These are phyloP conservation scores for Ceratocystis ficicola DNA, from an alignment of 2,329 filamentous ascomycete genomes.

Conservation along the genomic window DNA sequence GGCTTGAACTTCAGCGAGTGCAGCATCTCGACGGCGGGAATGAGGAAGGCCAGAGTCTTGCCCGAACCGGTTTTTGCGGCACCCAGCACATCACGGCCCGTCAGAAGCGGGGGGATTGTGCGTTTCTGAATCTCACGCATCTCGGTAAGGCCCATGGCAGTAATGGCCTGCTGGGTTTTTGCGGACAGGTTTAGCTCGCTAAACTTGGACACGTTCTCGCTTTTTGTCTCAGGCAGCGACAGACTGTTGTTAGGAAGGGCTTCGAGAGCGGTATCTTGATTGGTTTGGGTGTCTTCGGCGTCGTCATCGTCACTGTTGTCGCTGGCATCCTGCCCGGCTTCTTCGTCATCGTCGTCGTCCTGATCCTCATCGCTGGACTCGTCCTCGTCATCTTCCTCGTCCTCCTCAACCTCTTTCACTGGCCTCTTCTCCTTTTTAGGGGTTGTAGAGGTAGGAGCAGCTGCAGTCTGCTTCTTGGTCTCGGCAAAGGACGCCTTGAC, in stretches of 20 bases:
- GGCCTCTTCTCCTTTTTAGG: slow-evolving; percentile 30
- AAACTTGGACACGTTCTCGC: slow-evolving; percentile 57
- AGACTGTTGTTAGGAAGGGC: slow-evolving; percentile 33
- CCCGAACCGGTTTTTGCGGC: slow-evolving; percentile 93
- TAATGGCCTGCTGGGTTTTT: slow-evolving; percentile 75
- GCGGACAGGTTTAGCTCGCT: slow-evolving; percentile 73
- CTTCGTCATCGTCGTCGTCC: slow-evolving; percentile 24
- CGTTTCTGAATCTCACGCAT: slow-evolving; percentile 93
- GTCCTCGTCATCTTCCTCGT: slow-evolving; percentile 23
- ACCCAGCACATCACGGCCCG: slow-evolving; percentile 83
- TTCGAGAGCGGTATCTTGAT: slow-evolving; percentile 28
- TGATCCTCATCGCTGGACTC: slow-evolving; percentile 24
- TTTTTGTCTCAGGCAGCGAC: slow-evolving; percentile 44
- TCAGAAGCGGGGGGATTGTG: slow-evolving; percentile 75
- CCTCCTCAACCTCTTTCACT: slow-evolving; percentile 24
- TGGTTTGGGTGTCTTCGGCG: slow-evolving; percentile 23
- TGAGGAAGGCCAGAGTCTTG: slow-evolving; percentile 89
- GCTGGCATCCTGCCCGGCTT: slow-evolving; percentile 17
- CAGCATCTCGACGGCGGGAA: slow-evolving; percentile 89
- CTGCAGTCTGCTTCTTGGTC: slow-evolving; percentile 23
- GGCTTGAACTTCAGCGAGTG: slow-evolving; percentile 86
- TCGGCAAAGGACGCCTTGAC: slow-evolving; percentile 25
- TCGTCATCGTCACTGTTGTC: slow-evolving; percentile 21
- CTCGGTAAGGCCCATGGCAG: slow-evolving; percentile 82
- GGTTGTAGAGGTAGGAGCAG: slow-evolving; percentile 24